Base-by-base conservation (phyloP, 495 filamentous ascomycete genomes). In the Filosporella fistucella region DNA sequence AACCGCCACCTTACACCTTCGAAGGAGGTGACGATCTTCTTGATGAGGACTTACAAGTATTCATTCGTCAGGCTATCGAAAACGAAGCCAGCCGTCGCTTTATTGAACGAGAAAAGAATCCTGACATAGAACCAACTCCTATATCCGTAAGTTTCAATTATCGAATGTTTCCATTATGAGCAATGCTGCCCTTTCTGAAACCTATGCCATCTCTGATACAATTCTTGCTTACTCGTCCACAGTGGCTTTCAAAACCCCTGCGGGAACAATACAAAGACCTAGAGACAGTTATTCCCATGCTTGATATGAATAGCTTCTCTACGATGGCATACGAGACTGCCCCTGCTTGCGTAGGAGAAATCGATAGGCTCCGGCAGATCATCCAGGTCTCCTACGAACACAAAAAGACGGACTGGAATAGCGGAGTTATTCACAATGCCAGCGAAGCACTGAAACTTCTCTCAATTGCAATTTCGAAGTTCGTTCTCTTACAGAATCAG, bases 321-420 rank as follows among this genome's bases (percentile, higher is more conserved):
- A 33, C 26, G 5, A 51, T 51, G 48, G 48, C 48, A 6, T 51
- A 51, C 16, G 25, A 51, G 18, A 51, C 48, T 8, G 48, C 48
- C 1, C 39, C 40, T 26, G 37, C 32, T 24, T 43, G 21, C 16
- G 6, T 8, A 4, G 23, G 28, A 13, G 48, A 43, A 3, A 23
- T 51, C 21, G 25, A 32, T 4, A 40, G 48, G 16, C 24, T 51
- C 11, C 17, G 12, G 14, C 26, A 11, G 3, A 4, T 44, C 2
- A 17, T 51, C 7, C 3, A 18, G 10, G 18, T 24, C 11, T 51
- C 29, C 2, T 37, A 7, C 22, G 39, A 16, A 21, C 35, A 3
- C 8, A 16, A 9, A 34, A 42, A 21, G n/a, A 5, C 17, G 40
- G 30, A 12, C 9, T 38, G 17, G 3, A 38, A 43, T 3, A 16